A percentile compares a stretch with the other conserved stretches of the same genome.
These are phyloP conservation scores for Globisporangium abappressorium DNA, from an alignment of 352 stramenopile genomes.

Conservation along the genomic window DNA sequence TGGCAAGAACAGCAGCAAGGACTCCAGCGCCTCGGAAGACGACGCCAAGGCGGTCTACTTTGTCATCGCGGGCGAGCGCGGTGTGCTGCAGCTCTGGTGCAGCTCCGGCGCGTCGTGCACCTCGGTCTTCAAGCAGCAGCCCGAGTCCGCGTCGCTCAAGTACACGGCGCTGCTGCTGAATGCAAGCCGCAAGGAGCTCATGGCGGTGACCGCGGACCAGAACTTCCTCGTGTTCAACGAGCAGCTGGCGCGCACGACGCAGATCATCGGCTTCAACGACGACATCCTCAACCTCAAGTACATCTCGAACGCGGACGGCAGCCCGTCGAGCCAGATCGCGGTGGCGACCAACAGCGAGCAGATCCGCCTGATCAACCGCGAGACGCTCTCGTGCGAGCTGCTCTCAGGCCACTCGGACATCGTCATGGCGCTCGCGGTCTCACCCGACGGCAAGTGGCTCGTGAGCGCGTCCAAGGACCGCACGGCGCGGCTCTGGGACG, in stretches of 20 bases:
- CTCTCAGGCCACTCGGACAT: constrained; percentile 97
- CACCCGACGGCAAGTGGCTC: constrained; percentile 83
- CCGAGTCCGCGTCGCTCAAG: constrained; percentile 44
- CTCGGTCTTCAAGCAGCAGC: constrained; percentile 43
- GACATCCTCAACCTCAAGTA: constrained; percentile 98
- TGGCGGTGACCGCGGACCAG: constrained; percentile 81
- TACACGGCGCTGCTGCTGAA: constrained; percentile 63
- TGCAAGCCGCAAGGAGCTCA: constrained; percentile 48
- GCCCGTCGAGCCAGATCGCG: constrained; percentile 73
- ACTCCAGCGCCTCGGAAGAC: constrained; percentile 29
- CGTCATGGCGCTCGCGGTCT: constrained; percentile 95
- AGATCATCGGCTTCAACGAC: constrained; percentile 95
- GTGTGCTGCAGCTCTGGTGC: constrained; percentile 80
- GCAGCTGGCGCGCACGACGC: constrained; percentile 55
- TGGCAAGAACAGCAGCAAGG: constrained; percentile 12
- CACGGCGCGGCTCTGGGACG: constrained; percentile 90
- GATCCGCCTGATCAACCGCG: constrained; percentile 92
- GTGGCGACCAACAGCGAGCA: constrained; percentile 96
- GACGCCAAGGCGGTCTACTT: constrained; percentile 79
- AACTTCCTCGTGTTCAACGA: constrained; percentile 86
- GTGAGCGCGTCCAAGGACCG: constrained; percentile 95
- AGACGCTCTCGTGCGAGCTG: constrained; percentile 91
- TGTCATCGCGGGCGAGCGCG: constrained; percentile 92
- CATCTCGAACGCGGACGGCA: constrained; percentile 69
- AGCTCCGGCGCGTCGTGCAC: constrained; percentile 34